Percentiles rank a stretch among this genome's conserved stretches.
Conservation (phyloP, 1,139 yeast genomes). For the Candida labiduridarum region DNA sequence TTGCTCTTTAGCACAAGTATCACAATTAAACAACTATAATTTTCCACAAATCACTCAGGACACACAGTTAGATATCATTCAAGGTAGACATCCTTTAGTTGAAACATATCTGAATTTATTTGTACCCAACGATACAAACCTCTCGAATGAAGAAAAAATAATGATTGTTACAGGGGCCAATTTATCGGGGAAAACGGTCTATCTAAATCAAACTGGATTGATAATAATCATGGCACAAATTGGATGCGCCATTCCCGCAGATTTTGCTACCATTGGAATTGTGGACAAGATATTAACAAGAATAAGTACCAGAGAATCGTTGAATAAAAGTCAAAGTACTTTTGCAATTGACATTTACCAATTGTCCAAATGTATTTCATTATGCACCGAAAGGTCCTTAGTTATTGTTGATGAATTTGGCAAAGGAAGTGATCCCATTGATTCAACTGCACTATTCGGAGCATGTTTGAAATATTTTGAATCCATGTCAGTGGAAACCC, state of each 20-base stretch:
- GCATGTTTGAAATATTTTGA: conserved; percentile 30
- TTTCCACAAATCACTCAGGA: conserved; percentile 38
- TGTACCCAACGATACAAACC: conserved; percentile 35
- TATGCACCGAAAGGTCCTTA: conserved; percentile 37
- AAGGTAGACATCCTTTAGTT: conserved; percentile 44
- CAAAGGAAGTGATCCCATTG: conserved; percentile 48
- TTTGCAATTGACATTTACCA: conserved; percentile 49
- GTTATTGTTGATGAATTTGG: conserved; percentile 55
- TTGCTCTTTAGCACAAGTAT: conserved; percentile 35
- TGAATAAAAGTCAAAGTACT: conserved; percentile 44
- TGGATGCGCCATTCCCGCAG: conserved; percentile 53
- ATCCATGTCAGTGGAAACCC: conserved; percentile 7
- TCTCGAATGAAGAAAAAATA: conserved; percentile 16
- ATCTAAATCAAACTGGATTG: conserved; percentile 44
- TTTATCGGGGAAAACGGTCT: conserved; percentile 54
- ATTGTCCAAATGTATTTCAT: conserved; percentile 39
- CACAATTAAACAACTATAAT: conserved; percentile 29
- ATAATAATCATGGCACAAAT: conserved; percentile 48
- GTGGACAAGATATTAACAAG: conserved; percentile 47
- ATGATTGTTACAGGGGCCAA: conserved; percentile 52
- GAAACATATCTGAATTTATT: conserved; percentile 35
- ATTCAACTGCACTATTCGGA: conserved; percentile 49
- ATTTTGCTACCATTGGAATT: conserved; percentile 40
- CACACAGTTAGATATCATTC: conserved; percentile 21
- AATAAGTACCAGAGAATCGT: conserved; percentile 43